Evolutionary conservation across 2,329 filamentous ascomycete genomes (phyloP).

Genomic region (Cladosporium sp.): DNA sequence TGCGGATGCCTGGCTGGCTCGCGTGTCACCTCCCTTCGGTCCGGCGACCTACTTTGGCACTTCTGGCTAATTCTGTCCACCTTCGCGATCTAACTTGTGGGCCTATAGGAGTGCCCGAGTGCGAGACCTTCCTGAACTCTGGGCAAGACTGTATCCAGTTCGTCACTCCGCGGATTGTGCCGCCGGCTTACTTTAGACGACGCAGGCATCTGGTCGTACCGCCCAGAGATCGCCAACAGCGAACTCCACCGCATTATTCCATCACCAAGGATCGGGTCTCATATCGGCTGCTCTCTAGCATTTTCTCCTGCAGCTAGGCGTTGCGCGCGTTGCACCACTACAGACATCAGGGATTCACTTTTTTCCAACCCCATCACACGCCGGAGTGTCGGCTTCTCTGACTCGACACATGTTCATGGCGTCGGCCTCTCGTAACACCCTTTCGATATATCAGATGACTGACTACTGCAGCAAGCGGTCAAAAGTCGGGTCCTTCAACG

Average conservation of each 20-base stretch:
- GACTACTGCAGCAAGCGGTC: constrained; percentile 11
- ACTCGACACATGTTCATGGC: constrained; percentile 7
- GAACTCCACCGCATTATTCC: constrained; percentile 9
- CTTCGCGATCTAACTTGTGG: constrained; percentile 12
- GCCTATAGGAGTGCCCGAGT: constrained; percentile 4
- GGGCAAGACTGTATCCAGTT: not conserved
- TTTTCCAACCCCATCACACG: constrained; percentile 6
- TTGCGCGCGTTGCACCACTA: constrained; percentile 1
- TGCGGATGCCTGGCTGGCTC: constrained; percentile 15
- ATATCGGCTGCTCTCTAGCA: not conserved
- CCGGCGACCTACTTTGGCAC: constrained; percentile 13
- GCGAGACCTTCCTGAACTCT: constrained; percentile 4
- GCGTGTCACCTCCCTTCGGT: constrained; percentile 17
- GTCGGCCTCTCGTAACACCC: constrained; percentile 1
- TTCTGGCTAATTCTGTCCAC: constrained; percentile 2
- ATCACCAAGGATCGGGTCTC: constrained; percentile 16
- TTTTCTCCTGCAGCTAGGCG: constrained; percentile 15
- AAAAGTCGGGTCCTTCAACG: constrained; percentile 2
- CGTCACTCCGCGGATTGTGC: constrained; percentile 14
- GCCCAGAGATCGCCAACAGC: constrained; percentile 12
- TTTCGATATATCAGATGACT: constrained; percentile 14
- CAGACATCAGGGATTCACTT: not conserved
- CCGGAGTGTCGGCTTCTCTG: constrained; percentile 3
- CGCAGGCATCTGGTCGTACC: constrained; percentile 4
- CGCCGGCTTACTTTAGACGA: constrained; percentile 16